phyloP scores from a whole-genome alignment of 106 monocot species.

The Narthecium ossifragum region DNA sequence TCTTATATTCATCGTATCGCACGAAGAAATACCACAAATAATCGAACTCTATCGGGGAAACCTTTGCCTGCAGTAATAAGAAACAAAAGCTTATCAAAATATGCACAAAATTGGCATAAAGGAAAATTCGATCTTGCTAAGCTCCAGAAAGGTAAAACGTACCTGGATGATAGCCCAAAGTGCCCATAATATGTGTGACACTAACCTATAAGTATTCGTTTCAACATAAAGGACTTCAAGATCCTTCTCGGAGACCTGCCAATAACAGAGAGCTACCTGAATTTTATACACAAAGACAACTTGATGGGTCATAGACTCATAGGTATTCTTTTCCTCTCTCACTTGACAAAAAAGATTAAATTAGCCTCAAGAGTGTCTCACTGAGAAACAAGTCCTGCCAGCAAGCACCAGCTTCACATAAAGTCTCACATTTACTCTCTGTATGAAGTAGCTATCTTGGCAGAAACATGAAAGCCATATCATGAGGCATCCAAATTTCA shows the following conservation, averaged over 20 bases:
- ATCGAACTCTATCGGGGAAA: slow-evolving; percentile 85
- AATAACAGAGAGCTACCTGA: slow-evolving; percentile 7
- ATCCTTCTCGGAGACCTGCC: slow-evolving; percentile 47
- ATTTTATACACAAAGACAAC: too few species aligned
- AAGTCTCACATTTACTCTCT: too few species aligned
- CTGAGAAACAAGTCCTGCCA: too few species aligned
- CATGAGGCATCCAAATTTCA: too few species aligned
- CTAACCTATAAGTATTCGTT: slow-evolving; percentile 69
- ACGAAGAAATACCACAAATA: slow-evolving; percentile 83
- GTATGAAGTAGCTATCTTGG: too few species aligned
- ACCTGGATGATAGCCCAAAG: slow-evolving; percentile 96
- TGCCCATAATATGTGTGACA: slow-evolving; percentile 93
- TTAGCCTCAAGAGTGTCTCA: too few species aligned
- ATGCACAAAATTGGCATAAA: background rate
- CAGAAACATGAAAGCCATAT: too few species aligned
- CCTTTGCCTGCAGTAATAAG: slow-evolving; percentile 49
- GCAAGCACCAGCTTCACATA: too few species aligned
- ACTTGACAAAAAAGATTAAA: too few species aligned
- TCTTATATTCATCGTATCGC: slow-evolving; percentile 83
- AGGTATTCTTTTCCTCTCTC: too few species aligned
- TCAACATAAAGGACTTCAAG: slow-evolving; percentile 71
- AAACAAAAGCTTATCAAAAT: background rate
- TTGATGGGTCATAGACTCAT: too few species aligned
- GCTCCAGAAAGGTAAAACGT: background rate
- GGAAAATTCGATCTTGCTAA: background rate